Base-by-base conservation (phyloP, 164 flowering plant genomes). In the Brasenia schreberi region DNA sequence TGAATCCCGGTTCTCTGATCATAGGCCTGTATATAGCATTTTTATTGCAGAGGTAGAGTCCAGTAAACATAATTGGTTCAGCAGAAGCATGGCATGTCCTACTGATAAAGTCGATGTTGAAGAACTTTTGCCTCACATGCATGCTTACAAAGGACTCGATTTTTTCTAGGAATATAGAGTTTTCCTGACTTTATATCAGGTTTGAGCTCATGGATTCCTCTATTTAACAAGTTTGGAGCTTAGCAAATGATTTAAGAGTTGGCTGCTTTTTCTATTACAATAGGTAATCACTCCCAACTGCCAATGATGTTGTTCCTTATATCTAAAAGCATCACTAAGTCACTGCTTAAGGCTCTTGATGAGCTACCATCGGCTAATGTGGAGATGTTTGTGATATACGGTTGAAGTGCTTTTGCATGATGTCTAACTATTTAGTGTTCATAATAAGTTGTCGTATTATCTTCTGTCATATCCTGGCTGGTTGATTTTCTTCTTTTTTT, bases 1-100 rank as follows among this genome's bases (percentile, higher is more conserved):
- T 3, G 96, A 87, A 75, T 83, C 90, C 3, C 82, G 81, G 69
- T 90, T 90, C 80, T 90, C 97, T 0, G 97, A 90, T 76, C 97
- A 90, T 67, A 77, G 94, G 67, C 97, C 97, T 14, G 97, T 90
- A n/a, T 86, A 81, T 65, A 74, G 94, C 76, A 18, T 88, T 62
- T 86, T 90, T 64, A 59, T 78, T 42, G 94, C 84, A 9, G 90
- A 90, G 79, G 97, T 90, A 56, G 91, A 90, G 67, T 83, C 83
- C 3, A 73, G 82, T 6, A 83, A 79, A 69, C 83, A 78, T 45
- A 69, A 65, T 64, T 78, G 84, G 58, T 77, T 79, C 66, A 90
- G 81, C 83, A 88, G 77, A 81, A 85, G 82, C 76, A 79, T 70
- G 78, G 81, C 84, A 65, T 85, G 74, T 66, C 75, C 90, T 60